These are phyloP conservation scores for Primulina eburnea DNA, from an alignment of 257 asterid genomes.

Conservation along the genomic window DNA sequence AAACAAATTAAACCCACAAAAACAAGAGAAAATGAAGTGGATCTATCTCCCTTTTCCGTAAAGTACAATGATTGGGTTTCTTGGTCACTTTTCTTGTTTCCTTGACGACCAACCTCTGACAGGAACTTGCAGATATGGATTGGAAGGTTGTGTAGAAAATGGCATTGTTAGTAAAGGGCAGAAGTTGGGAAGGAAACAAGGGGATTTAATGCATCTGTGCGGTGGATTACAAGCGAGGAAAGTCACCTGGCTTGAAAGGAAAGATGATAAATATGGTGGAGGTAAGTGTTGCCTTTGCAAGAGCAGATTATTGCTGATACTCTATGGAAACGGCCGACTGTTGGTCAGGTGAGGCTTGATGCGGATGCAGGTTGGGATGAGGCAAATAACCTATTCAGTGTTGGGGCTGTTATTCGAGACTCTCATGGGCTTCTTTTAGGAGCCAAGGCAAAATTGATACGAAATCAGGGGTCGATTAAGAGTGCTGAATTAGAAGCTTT, in stretches of 20 bases:
- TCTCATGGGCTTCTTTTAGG: too few relatives aligned
- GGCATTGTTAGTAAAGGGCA: neutral
- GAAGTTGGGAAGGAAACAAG: neutral
- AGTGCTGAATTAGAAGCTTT: too few relatives aligned
- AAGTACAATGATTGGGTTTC: constrained; percentile 33
- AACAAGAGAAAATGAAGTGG: constrained; percentile 25
- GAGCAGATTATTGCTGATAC: too few relatives aligned
- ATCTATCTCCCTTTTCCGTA: constrained; percentile 1
- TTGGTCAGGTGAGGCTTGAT: too few relatives aligned
- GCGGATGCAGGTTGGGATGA: too few relatives aligned
- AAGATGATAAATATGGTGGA: neutral
- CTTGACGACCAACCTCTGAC: neutral
- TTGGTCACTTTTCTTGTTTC: constrained; percentile 4
- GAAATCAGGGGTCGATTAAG: too few relatives aligned
- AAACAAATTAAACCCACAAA: neutral
- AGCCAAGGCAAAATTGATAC: too few relatives aligned
- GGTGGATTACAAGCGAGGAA: constrained; percentile 5
- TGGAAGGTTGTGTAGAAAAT: constrained; percentile 7
- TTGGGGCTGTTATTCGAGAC: too few relatives aligned
- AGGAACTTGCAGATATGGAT: constrained; percentile 13
- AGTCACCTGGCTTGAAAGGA: constrained; percentile 20
- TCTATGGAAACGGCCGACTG: too few relatives aligned
- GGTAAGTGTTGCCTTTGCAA: too few relatives aligned
- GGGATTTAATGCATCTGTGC: constrained; percentile 30
- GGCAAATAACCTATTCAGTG: too few relatives aligned